These are phyloP conservation scores for Bolboschoenoplectus hybrid DNA, from an alignment of 202 grass and related monocot species.

Conservation along the genomic window DNA sequence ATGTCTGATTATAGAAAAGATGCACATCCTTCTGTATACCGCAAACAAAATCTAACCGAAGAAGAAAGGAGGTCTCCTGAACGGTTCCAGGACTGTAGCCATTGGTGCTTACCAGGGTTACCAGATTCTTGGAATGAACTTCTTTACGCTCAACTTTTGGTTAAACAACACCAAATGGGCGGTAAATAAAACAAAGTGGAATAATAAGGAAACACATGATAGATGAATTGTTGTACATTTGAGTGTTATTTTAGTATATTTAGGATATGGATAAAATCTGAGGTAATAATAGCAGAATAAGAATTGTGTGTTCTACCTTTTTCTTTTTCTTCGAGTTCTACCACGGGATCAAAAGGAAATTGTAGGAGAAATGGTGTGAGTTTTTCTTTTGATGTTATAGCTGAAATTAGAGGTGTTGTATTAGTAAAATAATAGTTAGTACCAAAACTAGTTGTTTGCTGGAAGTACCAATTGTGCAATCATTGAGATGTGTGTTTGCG, in stretches of 20 bases:
- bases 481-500: neutral
- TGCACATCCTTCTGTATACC: slow-evolving; percentile 84
- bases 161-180: slow-evolving; percentile 69
- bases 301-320: neutral
- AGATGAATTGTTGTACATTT: slow-evolving; percentile 33
- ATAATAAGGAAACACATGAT: slow-evolving; percentile 21
- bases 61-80: slow-evolving; percentile 62
- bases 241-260: slow-evolving; percentile 7
- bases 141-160: slow-evolving; percentile 81
- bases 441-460: neutral
- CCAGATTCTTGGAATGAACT: slow-evolving; percentile 91
- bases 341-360: neutral
- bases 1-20: slow-evolving; percentile 97
- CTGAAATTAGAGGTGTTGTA: slow-evolving; percentile 17
- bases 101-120: slow-evolving; percentile 96
- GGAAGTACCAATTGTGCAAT: neutral
- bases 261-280: slow-evolving; percentile 4
- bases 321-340: neutral
- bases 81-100: slow-evolving; percentile 88
- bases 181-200: slow-evolving; percentile 63
- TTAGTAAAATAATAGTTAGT: neutral
- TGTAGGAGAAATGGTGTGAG: neutral
- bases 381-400: neutral
- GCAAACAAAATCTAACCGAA: slow-evolving; percentile 58
- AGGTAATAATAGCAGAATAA: slow-evolving; percentile 20